Base-by-base conservation (phyloP, 148 eudicot species). In the Chenopodium formosanum region DNA sequence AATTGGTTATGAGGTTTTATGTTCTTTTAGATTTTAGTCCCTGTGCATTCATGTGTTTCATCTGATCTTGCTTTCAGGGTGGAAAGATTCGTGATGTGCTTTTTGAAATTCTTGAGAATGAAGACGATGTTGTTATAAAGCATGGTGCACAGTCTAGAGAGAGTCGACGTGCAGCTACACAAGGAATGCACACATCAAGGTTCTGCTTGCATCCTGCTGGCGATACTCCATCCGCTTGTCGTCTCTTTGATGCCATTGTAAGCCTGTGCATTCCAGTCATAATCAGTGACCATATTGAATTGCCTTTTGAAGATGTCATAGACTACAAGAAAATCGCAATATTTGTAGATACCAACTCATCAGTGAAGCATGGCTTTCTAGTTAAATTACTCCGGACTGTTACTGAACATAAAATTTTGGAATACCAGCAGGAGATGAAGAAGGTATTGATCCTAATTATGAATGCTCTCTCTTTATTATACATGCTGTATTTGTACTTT, bases 191-290 rank as follows among this genome's bases (percentile, higher is more conserved):
- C 83, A 84, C 97, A 2, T 96, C 99, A 70, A 96, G 90, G 80
- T 96, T 96, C 82, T 96, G 99, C 87, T 88, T 96, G 78, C 99
- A 96, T 88, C 99, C 97, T 66, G 99, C 99, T 79, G 99, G 99
- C 75, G 99, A 96, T 86, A 96, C 99, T 79, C 99, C 99, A 67
- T 96, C 99, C 23, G 98, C 99, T n/a, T 94, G 98, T 84, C 89
- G 99, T 69, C 93, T 96, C 46, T 96, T 96, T 88, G 99, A 96
- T 89, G 99, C 99, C 77, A 90, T 96, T 75, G 98, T 96, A 81
- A 96, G 99, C 90, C 84, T 96, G 84, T 96, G 99, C 88, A 78
- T 96, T 56, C 99, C 99, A 2, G 99, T 94, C 25, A 89, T 96
- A 80, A 88, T 96, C 82, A 96, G 99, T 34, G 93, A 96, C 87